Conservation (phyloP, 371 early-diverging fungal species). For the Apophysomyces sp. region DNA sequence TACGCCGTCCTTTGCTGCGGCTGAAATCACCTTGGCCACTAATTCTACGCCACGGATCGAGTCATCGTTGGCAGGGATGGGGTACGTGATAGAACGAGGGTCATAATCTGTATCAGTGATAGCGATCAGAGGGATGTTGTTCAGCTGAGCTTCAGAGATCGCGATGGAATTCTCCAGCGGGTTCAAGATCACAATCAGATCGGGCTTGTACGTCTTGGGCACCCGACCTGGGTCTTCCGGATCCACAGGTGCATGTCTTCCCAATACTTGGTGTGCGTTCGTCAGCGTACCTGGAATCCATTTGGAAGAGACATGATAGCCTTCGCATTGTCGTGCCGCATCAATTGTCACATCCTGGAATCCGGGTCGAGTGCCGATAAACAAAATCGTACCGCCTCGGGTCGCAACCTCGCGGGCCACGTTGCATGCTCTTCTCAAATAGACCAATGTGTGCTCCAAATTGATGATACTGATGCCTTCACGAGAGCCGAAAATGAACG, state of each 20-base stretch:
- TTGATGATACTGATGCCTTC: slow-evolving; percentile 94
- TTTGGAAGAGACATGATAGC: slow-evolving; percentile 76
- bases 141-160: slow-evolving; percentile 77
- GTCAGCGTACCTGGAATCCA: slow-evolving; percentile 94
- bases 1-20: slow-evolving; percentile 74
- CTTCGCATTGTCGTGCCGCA: slow-evolving; percentile 77
- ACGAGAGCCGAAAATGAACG: slow-evolving; percentile 89
- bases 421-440: slow-evolving; percentile 81
- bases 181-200: slow-evolving; percentile 87
- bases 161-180: slow-evolving; percentile 80
- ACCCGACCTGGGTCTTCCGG: slow-evolving; percentile 55
- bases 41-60: slow-evolving; percentile 77
- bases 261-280: slow-evolving; percentile 78
- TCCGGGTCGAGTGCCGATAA: slow-evolving; percentile 82
- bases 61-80: slow-evolving; percentile 98
- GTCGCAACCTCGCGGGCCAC: slow-evolving; percentile 75
- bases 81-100: slow-evolving; percentile 87
- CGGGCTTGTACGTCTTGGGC: slow-evolving; percentile 75
- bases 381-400: slow-evolving; percentile 84
- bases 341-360: slow-evolving; percentile 70
- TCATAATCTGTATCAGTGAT: slow-evolving; percentile 93
- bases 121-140: slow-evolving; percentile 89
- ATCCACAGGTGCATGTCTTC: slow-evolving; percentile 57
- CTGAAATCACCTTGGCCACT: slow-evolving; percentile 80
- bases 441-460: slow-evolving; percentile 89